Conservation (phyloP, 129 eudicot genomes). For the Chrysanthemum seticuspe region DNA sequence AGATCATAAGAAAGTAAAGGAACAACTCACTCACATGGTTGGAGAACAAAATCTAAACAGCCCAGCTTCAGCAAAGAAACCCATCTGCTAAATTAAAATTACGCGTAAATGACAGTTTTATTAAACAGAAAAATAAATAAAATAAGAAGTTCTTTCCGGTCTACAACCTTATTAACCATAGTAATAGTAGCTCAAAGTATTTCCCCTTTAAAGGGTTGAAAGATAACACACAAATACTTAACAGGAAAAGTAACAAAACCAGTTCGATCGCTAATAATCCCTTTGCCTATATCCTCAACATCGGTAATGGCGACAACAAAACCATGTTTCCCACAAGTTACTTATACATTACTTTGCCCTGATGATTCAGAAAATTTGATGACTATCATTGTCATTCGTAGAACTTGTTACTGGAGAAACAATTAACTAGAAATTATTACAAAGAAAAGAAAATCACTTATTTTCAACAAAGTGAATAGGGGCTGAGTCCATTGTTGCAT, state of each 20-base stretch:
- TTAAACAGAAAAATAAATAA: neutral
- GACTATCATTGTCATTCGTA: too few relatives aligned
- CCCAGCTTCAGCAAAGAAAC: constrained; percentile 60
- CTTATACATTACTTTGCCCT: constrained; percentile 47
- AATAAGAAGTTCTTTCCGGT: neutral
- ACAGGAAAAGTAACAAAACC: constrained; percentile 95
- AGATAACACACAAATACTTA: constrained; percentile 88
- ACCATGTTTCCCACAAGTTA: constrained; percentile 94
- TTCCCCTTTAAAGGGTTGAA: constrained; percentile 93
- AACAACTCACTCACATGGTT: constrained; percentile 63
- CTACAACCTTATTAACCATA: constrained; percentile 87
- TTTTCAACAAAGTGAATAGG: too few relatives aligned
- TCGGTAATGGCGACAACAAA: constrained; percentile 91
- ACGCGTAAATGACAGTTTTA: neutral
- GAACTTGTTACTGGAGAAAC: too few relatives aligned
- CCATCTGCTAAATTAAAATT: too few relatives aligned
- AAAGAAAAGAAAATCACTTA: too few relatives aligned
- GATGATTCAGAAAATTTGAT: too few relatives aligned
- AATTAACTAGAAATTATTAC: too few relatives aligned
- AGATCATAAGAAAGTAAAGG: neutral
- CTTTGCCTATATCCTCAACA: constrained; percentile 83
- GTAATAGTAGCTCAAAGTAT: constrained; percentile 91
- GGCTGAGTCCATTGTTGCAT: too few relatives aligned
- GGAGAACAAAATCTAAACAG: constrained; percentile 88
- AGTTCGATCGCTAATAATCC: constrained; percentile 80